phyloP scores from a whole-genome alignment of 106 monocot genomes.

The Vanilla planifolia region DNA sequence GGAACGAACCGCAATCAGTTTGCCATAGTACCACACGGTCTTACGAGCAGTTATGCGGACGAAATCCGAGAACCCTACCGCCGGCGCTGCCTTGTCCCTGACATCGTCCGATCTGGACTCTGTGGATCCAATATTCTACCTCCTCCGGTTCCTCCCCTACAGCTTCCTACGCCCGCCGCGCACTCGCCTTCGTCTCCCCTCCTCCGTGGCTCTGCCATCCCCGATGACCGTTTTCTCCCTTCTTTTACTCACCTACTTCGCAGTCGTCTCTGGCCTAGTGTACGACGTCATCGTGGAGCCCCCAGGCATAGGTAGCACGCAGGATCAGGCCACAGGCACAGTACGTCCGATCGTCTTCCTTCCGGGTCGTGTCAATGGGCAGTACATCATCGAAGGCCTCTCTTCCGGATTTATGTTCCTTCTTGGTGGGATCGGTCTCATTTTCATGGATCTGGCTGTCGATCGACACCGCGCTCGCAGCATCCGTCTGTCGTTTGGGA shows the following conservation, averaged over 20 bases:
- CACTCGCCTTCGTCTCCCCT: conserved; percentile 76
- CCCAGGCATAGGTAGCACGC: conserved; percentile 86
- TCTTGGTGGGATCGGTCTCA: conserved; percentile 75
- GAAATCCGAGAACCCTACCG: conserved; percentile 24
- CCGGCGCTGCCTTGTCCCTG: conserved; percentile 10
- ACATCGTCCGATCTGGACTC: conserved; percentile 16
- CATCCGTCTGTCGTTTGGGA: conserved; percentile 59
- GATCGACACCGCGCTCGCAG: conserved; percentile 59
- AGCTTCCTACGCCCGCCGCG: conserved; percentile 73
- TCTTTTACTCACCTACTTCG: conserved; percentile 85
- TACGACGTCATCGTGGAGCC: conserved; percentile 99
- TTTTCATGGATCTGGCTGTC: conserved; percentile 77
- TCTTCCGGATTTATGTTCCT: conserved; percentile 98
- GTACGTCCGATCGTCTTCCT: conserved; percentile 88
- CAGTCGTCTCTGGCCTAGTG: conserved; percentile 83
- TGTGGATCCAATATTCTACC: conserved; percentile 49
- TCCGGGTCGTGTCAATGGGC: conserved; percentile 83
- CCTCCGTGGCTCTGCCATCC: conserved; percentile 60
- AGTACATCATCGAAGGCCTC: conserved; percentile 97
- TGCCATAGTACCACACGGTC: too few species aligned
- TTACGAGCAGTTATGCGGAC: conserved; percentile 15
- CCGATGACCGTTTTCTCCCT: conserved; percentile 64
- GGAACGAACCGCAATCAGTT: too few species aligned
- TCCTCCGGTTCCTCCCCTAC: conserved; percentile 66
- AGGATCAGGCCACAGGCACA: conserved; percentile 59